Evolutionary conservation across 768 basidiomycete species (phyloP).

Genomic region (Leccinum arenicola): DNA sequence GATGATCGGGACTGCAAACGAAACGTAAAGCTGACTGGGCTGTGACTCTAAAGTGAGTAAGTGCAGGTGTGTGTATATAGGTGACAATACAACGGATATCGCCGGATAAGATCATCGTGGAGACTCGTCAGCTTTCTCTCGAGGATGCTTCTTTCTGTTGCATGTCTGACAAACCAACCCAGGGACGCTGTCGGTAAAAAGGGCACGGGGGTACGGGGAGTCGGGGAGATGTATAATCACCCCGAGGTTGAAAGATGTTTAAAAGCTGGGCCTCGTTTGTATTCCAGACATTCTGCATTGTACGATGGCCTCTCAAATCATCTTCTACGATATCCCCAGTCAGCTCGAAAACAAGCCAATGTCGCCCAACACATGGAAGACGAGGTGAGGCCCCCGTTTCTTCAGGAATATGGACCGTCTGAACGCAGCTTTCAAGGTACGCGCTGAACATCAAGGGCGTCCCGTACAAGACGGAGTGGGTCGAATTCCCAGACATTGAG

Average conservation of each 20-base stretch:
- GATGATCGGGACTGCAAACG: background rate
- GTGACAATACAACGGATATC: background rate
- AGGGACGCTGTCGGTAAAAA: background rate
- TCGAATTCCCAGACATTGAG: constrained; percentile 43
- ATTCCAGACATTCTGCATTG: background rate
- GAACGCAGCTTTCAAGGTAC: constrained; percentile 20
- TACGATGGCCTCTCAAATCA: constrained; percentile 30
- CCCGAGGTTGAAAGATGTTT: background rate
- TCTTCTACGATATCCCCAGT: constrained; percentile 48
- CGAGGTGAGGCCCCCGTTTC: constrained; percentile 29
- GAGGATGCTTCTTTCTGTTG: background rate
- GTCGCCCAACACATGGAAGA: constrained; percentile 48
- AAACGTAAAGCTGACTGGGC: background rate
- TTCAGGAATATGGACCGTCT: background rate
- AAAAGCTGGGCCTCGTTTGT: too few relatives aligned
- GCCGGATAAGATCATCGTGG: background rate
- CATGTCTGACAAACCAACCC: background rate
- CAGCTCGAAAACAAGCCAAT: constrained; percentile 13
- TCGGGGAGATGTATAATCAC: background rate
- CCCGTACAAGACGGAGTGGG: constrained; percentile 41
- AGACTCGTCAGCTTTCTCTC: background rate
- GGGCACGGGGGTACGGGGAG: background rate
- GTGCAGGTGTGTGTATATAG: background rate
- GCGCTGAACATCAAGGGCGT: constrained; percentile 42
- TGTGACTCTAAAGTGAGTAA: background rate